A percentile compares a stretch with the other conserved stretches of the same genome.
Evolutionary conservation across 1,284 basidiomycete species (phyloP).

Genomic region (Cryptococcus deneoformans): DNA sequence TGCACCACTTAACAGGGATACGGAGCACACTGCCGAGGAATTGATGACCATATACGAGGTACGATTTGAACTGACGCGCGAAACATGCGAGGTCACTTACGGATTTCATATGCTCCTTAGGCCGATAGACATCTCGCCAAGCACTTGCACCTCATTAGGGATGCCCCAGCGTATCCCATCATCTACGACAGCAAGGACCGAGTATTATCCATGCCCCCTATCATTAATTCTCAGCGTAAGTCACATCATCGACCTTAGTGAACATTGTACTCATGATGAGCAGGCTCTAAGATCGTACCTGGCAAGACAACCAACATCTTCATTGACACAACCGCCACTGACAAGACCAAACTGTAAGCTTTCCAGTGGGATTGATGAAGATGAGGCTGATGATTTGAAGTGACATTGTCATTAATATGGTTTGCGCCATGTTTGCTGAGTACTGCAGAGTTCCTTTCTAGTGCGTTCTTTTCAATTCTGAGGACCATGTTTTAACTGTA

Average conservation of each 20-base stretch:
- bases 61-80: constrained; percentile 18
- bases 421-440: constrained; percentile 96
- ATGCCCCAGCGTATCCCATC: constrained; percentile 95
- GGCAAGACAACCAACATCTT: constrained; percentile 93
- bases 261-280: constrained; percentile 7
- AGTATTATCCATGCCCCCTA: constrained; percentile 96
- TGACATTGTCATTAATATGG: constrained; percentile 89
- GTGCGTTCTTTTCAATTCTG: constrained; percentile 56
- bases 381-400: constrained; percentile 12
- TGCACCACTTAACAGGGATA: constrained; percentile 73
- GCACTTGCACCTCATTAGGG: constrained; percentile 90
- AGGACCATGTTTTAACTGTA: constrained; percentile 37
- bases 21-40: constrained; percentile 73
- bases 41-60: constrained; percentile 90
- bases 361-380: background rate
- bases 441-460: constrained; percentile 83
- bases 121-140: constrained; percentile 85
- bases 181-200: constrained; percentile 87
- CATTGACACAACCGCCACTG: constrained; percentile 97
- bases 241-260: background rate
- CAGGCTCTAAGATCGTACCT: constrained; percentile 84
- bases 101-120: constrained; percentile 50
- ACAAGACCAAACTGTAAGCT: constrained; percentile 79
- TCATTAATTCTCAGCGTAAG: constrained; percentile 86
- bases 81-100: too few relatives aligned